These are phyloP conservation scores for Tetrahymena malaccensis DNA, from an alignment of 73 alveolate genomes.

Conservation along the genomic window DNA sequence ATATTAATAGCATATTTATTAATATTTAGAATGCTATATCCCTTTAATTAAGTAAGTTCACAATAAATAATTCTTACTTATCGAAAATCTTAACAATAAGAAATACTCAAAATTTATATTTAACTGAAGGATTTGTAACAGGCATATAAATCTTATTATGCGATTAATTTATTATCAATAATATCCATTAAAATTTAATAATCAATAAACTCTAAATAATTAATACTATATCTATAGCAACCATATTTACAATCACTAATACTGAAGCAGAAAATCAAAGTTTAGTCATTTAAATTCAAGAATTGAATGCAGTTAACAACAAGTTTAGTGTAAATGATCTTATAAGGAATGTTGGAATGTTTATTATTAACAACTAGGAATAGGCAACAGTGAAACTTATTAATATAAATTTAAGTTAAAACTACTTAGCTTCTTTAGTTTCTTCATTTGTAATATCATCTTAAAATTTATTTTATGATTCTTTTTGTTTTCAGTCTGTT, in stretches of 20 bases:
- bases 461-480: too few relatives aligned
- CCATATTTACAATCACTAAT: neutral
- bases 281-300: neutral
- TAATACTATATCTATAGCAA: neutral
- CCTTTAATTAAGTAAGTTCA: neutral
- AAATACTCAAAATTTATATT: neutral
- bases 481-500: too few relatives aligned
- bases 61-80: neutral
- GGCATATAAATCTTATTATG: neutral
- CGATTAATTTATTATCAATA: neutral
- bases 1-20: neutral
- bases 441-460: neutral
- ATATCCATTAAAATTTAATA: neutral
- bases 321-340: neutral
- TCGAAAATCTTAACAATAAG: neutral
- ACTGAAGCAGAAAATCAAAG: neutral
- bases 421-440: neutral
- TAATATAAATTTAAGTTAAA: neutral
- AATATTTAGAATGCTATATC: neutral
- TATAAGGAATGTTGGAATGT: neutral
- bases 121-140: neutral
- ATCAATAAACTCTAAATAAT: neutral
- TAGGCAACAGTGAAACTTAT: neutral
- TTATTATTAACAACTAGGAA: neutral
- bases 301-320: neutral